These are phyloP conservation scores for Dichomitus squalens DNA, from an alignment of 1,284 basidiomycete genomes.

Conservation along the genomic window DNA sequence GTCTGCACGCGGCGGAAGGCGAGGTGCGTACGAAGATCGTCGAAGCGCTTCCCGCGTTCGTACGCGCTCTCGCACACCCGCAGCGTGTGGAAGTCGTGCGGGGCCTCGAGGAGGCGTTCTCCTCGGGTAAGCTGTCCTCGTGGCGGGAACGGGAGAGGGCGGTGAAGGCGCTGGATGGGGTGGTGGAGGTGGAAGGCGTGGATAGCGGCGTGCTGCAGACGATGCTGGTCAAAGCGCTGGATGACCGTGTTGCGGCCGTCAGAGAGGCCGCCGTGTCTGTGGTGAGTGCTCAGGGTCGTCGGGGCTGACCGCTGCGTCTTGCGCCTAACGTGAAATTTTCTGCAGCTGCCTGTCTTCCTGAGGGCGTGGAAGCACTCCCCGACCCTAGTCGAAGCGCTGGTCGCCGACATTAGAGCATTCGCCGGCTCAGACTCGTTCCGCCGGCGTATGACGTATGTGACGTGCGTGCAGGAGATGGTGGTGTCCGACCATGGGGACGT, in stretches of 20 bases:
- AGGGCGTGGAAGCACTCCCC: conserved; percentile 45
- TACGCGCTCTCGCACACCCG: conserved; percentile 53
- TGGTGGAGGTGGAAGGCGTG: conserved; percentile 34
- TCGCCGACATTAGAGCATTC: conserved; percentile 55
- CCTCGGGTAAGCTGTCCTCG: conserved; percentile 67
- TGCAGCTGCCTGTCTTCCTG: conserved; percentile 58
- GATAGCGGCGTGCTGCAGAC: conserved; percentile 37
- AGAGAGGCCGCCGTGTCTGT: conserved; percentile 73
- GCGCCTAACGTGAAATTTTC: conserved; percentile 10
- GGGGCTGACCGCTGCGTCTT: conserved; percentile 16
- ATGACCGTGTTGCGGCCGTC: conserved; percentile 84
- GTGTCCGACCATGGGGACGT: conserved; percentile 40
- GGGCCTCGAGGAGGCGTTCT: conserved; percentile 40
- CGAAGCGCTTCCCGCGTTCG: conserved; percentile 63
- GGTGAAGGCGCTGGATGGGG: conserved; percentile 53
- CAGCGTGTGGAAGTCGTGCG: conserved; percentile 57
- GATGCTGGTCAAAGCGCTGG: conserved; percentile 67
- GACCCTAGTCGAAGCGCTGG: conserved; percentile 44
- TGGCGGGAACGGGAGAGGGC: conserved; percentile 86
- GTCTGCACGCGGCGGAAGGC: conserved; percentile 59
- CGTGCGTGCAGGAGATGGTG: conserved; percentile 70
- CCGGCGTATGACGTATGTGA: conserved; percentile 79
- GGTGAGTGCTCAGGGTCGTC: conserved; percentile 46
- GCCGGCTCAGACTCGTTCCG: conserved; percentile 61
- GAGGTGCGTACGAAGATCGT: conserved; percentile 75